Conservation (phyloP, 2,329 filamentous ascomycete species). For the Cladobotryum mycophilum region DNA sequence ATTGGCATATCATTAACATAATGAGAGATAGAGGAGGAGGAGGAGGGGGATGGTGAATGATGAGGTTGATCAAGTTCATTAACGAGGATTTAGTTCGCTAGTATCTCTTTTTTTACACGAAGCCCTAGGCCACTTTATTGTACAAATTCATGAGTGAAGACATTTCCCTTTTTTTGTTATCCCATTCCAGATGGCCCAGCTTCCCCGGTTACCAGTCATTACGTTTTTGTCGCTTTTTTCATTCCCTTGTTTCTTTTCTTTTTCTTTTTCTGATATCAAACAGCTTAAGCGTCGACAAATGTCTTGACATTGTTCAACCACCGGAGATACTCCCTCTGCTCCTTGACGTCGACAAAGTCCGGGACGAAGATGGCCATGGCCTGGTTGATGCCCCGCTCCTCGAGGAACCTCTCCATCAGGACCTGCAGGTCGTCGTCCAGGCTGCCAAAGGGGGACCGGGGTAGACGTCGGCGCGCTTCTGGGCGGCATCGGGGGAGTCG, state of each 20-base stretch:
- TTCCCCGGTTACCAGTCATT: background rate
- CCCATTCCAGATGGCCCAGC: background rate
- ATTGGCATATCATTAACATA: too few relatives aligned
- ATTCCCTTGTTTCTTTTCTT: too few relatives aligned
- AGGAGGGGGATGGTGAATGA: too few relatives aligned
- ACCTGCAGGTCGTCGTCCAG: conserved; percentile 94
- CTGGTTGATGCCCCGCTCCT: conserved; percentile 87
- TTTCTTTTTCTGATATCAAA: too few relatives aligned
- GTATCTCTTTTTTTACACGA: conserved; percentile 1
- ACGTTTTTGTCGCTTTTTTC: background rate
- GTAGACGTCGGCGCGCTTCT: conserved; percentile 72
- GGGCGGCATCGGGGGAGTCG: conserved; percentile 67
- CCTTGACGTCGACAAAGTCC: conserved; percentile 96
- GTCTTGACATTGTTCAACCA: conserved; percentile 86
- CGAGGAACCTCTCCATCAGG: conserved; percentile 85
- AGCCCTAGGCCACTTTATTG: conserved; percentile 2
- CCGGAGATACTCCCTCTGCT: conserved; percentile 90
- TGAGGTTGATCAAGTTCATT: background rate
- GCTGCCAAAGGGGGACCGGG: conserved; percentile 89
- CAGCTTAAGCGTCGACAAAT: conserved; percentile 71
- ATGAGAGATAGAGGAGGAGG: too few relatives aligned
- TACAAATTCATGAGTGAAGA: conserved; percentile 14
- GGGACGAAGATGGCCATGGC: conserved; percentile 84
- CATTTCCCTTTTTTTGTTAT: conserved; percentile 9
- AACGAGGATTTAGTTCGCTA: background rate